These are phyloP conservation scores for Gloeopeniophorella convolvens DNA, from an alignment of 768 basidiomycete species.

Conservation along the genomic window DNA sequence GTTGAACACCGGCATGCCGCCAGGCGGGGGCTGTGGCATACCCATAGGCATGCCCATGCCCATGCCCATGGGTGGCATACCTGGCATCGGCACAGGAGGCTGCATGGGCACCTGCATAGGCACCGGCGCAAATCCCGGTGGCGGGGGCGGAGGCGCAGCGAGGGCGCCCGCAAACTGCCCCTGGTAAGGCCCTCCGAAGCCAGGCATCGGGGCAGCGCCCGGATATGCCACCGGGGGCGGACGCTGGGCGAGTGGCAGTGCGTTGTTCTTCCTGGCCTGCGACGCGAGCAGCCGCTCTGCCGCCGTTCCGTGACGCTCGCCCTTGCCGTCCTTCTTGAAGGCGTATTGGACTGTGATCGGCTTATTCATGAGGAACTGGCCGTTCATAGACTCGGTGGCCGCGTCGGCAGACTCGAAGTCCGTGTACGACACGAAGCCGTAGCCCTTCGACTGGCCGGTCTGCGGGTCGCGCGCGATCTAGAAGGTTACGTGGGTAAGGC, in stretches of 20 bases:
- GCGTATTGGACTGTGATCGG: constrained; percentile 96
- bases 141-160: constrained; percentile 58
- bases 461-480: constrained; percentile 90
- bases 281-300: constrained; percentile 96
- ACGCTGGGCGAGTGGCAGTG: constrained; percentile 68
- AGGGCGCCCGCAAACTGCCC: constrained; percentile 93
- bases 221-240: constrained; percentile 74
- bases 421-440: constrained; percentile 95
- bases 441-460: constrained; percentile 86
- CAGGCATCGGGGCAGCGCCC: constrained; percentile 56
- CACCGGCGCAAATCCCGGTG: constrained; percentile 74
- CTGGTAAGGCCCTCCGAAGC: constrained; percentile 71
- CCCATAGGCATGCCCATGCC: constrained; percentile 22
- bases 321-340: constrained; percentile 99
- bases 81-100: constrained; percentile 36
- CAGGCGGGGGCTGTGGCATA: constrained; percentile 19
- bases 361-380: constrained; percentile 98
- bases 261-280: constrained; percentile 94
- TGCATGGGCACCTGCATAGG: constrained; percentile 28
- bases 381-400: constrained; percentile 94
- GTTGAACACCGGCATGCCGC: constrained; percentile 42
- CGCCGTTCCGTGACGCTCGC: constrained; percentile 92
- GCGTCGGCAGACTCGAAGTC: constrained; percentile 97
- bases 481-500: constrained; percentile 5
- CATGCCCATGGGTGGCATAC: constrained; percentile 32